Evolutionary conservation across 768 basidiomycete species (phyloP), one percentile per base, ranked within the genome.

Genomic region (Pleurotus platypus): DNA sequence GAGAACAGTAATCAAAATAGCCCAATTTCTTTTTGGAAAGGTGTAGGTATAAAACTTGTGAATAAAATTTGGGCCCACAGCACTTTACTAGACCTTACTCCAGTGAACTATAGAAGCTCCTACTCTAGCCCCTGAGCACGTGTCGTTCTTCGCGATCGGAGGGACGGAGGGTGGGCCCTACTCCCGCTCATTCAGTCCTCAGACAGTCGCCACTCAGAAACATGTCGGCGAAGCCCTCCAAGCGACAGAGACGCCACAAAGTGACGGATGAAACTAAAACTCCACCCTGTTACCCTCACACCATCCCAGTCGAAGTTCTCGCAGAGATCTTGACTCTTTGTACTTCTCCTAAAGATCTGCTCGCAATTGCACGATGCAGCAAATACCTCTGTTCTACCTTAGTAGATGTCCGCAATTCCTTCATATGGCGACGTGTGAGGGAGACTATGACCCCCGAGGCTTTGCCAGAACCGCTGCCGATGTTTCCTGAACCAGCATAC

Each of bases 361-460:
- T 89, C 38, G 76, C 86, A 1, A 69, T 88, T 4, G 75, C 86
- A 9, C 79, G 85, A 5, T 79, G 78, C 39, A 84, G 75, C 73
- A 83, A 81, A 58, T 75, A 70, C 58, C 72, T 88, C 8, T 80
- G 81, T 63, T 63, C 62, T 2, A 77, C 79, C 0, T 75, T 90
- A 2, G 70, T 78, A n/a, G 26, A n/a, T 1, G 67, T 69, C 46
- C 75, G 77, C 18, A 62, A 75, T 3, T 76, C 78, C 0, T 85
- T 74, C 64, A 84, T 90, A 48, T 90, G 88, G 88, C 78, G 78
- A 18, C 66, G 69, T 6, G 78, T 78, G 30, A 76, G 89, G 20
- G 60, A 71, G 24, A 45, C 49, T 20, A 67, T 54, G 55, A 18
- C 50, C 9, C 58, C 68, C 18, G 50, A 47, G 8, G 63, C 64